A percentile compares a stretch with the other conserved stretches of the same genome.
These are phyloP conservation scores for Karstenula rhodostoma DNA, from an alignment of 2,329 filamentous ascomycete species.

Conservation along the genomic window DNA sequence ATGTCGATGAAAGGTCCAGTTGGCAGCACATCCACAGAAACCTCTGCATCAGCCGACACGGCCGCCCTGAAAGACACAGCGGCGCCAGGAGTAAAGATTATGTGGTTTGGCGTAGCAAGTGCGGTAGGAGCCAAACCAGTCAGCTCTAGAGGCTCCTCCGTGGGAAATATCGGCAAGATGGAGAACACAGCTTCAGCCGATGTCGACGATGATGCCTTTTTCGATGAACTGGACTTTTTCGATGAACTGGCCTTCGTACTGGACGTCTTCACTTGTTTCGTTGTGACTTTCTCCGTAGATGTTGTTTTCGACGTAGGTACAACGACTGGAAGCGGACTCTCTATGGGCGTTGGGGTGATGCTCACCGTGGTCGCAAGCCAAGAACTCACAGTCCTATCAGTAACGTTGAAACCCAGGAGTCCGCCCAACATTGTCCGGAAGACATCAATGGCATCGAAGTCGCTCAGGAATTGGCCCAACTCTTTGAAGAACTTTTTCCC, in stretches of 20 bases:
- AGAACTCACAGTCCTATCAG: neutral
- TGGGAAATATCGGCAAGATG: slow-evolving; percentile 1
- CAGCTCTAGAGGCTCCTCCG: neutral
- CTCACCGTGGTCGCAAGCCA: slow-evolving; percentile 6
- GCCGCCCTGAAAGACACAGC: neutral
- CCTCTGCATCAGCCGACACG: neutral
- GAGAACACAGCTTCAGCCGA: neutral
- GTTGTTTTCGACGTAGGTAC: neutral
- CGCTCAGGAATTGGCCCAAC: slow-evolving; percentile 13
- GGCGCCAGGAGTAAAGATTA: neutral
- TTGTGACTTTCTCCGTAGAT: slow-evolving; percentile 1
- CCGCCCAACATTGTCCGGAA: slow-evolving; percentile 14
- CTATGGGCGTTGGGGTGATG: slow-evolving; percentile 10
- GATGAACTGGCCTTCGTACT: neutral
- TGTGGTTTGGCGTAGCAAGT: neutral
- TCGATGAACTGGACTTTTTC: neutral
- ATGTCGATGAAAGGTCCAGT: neutral
- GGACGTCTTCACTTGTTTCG: neutral
- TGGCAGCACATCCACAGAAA: neutral
- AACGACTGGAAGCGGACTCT: neutral
- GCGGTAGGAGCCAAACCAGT: neutral
- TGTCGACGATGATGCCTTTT: neutral
- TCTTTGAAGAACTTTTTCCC: slow-evolving; percentile 20
- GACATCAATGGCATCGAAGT: slow-evolving; percentile 18
- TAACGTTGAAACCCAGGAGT: slow-evolving; percentile 2